Percentiles rank a stretch among this genome's conserved stretches.
These are phyloP conservation scores for Enterocytospora artemiae DNA, from an alignment of 371 early-diverging fungal species.

Conservation along the genomic window DNA sequence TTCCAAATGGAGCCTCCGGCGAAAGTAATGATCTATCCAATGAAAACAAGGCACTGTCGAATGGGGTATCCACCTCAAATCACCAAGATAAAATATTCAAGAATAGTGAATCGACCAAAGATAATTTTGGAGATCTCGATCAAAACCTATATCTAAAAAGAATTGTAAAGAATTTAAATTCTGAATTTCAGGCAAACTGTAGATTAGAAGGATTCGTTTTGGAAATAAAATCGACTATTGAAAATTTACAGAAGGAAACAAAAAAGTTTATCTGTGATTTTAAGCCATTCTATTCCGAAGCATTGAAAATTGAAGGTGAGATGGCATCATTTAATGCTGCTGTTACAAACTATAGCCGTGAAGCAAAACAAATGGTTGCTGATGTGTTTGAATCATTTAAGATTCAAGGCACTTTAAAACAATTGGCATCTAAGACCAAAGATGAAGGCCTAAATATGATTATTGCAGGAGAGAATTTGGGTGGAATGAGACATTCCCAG, in stretches of 20 bases:
- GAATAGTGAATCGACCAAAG: no score
- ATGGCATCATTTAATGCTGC: constrained; percentile 3
- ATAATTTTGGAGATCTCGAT: no score
- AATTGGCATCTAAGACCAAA: neutral
- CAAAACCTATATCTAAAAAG: constrained; percentile 1
- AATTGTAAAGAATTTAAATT: neutral
- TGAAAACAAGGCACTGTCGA: no score
- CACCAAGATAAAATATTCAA: no score
- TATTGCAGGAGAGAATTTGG: neutral
- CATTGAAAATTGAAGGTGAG: constrained; percentile 1
- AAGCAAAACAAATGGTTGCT: neutral
- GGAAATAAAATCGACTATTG: neutral
- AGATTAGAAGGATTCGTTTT: neutral
- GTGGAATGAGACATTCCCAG: neutral
- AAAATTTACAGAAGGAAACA: neutral
- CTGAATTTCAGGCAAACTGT: neutral
- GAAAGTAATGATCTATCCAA: no score
- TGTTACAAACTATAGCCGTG: neutral
- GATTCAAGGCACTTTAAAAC: neutral
- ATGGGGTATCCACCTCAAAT: no score
- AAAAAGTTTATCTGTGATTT: neutral
- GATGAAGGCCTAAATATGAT: neutral
- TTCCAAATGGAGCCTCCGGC: no score
- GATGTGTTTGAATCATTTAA: neutral
- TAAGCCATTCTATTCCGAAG: neutral